phyloP scores from a whole-genome alignment of 78 protist species.

The slime mould (Dictyostelium discoideum) region DNA sequence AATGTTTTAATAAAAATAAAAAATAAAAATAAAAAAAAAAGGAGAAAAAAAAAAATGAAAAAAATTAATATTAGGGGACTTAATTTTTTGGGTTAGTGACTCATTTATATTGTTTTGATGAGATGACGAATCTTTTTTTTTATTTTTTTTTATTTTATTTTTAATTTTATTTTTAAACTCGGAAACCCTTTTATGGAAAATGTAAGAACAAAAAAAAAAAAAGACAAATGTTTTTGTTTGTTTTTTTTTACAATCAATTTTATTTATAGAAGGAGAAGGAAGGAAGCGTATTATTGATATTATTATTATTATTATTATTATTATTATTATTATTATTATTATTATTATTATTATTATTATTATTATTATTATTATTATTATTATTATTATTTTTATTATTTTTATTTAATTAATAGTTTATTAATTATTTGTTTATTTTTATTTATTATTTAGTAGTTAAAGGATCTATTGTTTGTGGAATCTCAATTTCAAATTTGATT shows the following conservation, averaged over 20 bases:
- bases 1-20: no score
- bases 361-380: neutral
- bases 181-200: no score
- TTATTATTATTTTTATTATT: neutral
- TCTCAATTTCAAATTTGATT: constrained; percentile 11
- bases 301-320: no score
- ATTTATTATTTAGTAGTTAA: neutral
- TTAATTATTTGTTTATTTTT: neutral
- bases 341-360: no score
- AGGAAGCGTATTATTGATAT: neutral
- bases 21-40: no score
- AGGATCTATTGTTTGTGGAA: neutral
- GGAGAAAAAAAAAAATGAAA: neutral
- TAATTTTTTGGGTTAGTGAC: no score
- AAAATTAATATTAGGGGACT: no score
- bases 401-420: neutral
- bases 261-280: neutral
- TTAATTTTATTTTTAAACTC: no score
- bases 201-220: no score
- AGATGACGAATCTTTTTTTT: neutral
- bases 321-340: no score
- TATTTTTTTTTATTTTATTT: no score
- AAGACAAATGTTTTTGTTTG: no score
- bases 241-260: neutral
- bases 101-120: neutral